Base-by-base conservation (phyloP, 257 asterid genomes). In the Scutellaria baicalensis region DNA sequence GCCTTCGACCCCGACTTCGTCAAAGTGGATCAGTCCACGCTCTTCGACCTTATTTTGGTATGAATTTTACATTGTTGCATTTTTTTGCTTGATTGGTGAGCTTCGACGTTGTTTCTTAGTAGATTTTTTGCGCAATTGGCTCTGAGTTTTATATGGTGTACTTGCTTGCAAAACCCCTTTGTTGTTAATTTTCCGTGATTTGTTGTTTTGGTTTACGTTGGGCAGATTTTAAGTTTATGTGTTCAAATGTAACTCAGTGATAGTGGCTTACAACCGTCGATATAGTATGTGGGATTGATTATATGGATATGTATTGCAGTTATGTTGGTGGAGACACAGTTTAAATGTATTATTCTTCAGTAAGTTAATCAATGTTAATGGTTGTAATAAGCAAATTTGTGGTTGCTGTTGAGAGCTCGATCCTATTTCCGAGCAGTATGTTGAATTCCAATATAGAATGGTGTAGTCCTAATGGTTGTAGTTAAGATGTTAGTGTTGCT, bases 31-130 rank as follows among this genome's bases (percentile, higher is more conserved):
- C 88, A 80, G 43, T 80, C 81, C 31, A 80, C 83, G 47, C 90
- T 85, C 49, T 78, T 83, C 51, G 84, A 85, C 40, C 88, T 85
- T 13, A 78, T 85, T 75, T 39, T 83, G 88, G 87, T 84, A 82
- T 60, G 8, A n/a, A 0, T 51, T 57, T 31, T 8, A 27, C 42
- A 8, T 11, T 59, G 6, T 44, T 35, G 12, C 23, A 2, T 50
- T 70, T 76, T 6, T 36, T 45, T 62, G 5, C 39, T 35, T 36
- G 57, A 42, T 75, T 23, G 45, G 50, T 31, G 5, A 2, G 11
- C 49, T 5, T 18, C 23, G 10, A n/a, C 42, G 64, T 54, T 31
- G 9, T 54, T 52, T 50, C n/a, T 14, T 40, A 1, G 56, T 57
- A n/a, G 47, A 68, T 60, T 40, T 58, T 12, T 8, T 47, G n/a